Percentiles rank a stretch among this genome's conserved stretches.
Conservation (phyloP, 2,329 filamentous ascomycete species). For the Fusarium musae region DNA sequence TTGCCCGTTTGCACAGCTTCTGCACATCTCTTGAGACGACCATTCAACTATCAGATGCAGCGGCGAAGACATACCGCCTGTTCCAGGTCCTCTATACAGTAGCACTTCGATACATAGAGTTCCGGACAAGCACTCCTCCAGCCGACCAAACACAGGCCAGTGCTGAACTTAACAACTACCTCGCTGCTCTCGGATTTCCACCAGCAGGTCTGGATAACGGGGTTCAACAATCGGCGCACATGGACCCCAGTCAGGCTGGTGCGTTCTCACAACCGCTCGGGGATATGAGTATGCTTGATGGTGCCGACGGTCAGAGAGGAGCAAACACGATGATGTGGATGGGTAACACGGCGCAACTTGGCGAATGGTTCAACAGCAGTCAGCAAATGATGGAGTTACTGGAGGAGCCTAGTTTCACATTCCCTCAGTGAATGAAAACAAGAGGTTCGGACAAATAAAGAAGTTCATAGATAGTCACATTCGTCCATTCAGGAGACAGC, state of each 20-base stretch:
- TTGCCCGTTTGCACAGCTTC: conserved; percentile 61
- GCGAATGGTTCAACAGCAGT: conserved; percentile 54
- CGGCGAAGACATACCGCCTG: conserved; percentile 65
- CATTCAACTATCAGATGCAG: conserved; percentile 58
- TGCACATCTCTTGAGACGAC: conserved; percentile 62
- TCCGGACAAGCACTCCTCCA: conserved; percentile 51
- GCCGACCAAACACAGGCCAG: conserved; percentile 50
- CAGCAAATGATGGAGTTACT: conserved; percentile 52
- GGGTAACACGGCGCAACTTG: conserved; percentile 51
- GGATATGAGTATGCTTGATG: conserved; percentile 20
- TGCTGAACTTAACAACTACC: conserved; percentile 44
- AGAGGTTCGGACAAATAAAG: background rate
- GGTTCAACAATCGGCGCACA: conserved; percentile 30
- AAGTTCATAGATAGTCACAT: background rate
- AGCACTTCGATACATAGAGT: conserved; percentile 68
- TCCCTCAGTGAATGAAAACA: conserved; percentile 30
- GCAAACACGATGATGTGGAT: conserved; percentile 50
- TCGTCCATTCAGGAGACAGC: too few species aligned
- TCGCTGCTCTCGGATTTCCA: conserved; percentile 62
- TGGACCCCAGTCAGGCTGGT: conserved; percentile 4
- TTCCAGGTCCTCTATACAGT: conserved; percentile 69
- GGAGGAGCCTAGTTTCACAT: conserved; percentile 45
- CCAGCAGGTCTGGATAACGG: conserved; percentile 16
- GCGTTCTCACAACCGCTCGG: conserved; percentile 26
- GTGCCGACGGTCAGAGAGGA: conserved; percentile 27